Evolutionary conservation across 495 filamentous ascomycete genomes (phyloP), one percentile per base, ranked within the genome.

Genomic region (Penicillium lividum): DNA sequence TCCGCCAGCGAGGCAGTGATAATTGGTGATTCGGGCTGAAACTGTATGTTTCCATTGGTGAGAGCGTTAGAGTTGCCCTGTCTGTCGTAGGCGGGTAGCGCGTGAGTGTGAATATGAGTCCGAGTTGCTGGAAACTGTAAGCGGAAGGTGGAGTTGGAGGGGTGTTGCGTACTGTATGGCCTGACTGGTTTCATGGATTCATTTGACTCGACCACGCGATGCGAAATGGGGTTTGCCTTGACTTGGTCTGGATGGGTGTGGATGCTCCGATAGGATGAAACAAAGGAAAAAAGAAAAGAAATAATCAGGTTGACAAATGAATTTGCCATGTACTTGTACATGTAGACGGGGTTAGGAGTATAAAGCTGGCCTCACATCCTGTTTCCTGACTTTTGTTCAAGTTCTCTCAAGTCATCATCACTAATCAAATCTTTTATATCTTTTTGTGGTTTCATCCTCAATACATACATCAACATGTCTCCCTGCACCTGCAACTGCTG

Each of bases 401-500:
- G 34, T 15, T 36, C 42, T 44, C 15, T 13, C 9, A 31, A 55
- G n/a, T 47, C 18, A 43, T 40, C 54, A 36, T 52, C 45, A 30
- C 18, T 16, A 40, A 33, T 1, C 15, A 15, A 40, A n/a, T n/a
- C 11, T 44, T 50, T 27, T 45, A 25, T 18, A 43, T 45, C 38
- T 61, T 58, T 57, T 53, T 53, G 59, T 59, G 58, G 53, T 62
- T 55, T 45, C 56, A 45, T 57, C 59, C 63, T 44, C 53, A 61
- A 55, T 57, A 49, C 53, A 43, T 51, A 53, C 50, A 59, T 63
- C 67, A 76, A 51, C 53, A 79, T 79, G 76, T 67, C 64, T 70
- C 73, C 75, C 73, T 77, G 75, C 71, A 49, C 64, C 54, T 79
- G 76, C 73, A 75, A 69, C 73, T 77, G 71, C 71, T 77, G 75